Evolutionary conservation across 1,139 yeast species (phyloP), one percentile per base, ranked within the genome.

Genomic region (Candida buenavistaensis): DNA sequence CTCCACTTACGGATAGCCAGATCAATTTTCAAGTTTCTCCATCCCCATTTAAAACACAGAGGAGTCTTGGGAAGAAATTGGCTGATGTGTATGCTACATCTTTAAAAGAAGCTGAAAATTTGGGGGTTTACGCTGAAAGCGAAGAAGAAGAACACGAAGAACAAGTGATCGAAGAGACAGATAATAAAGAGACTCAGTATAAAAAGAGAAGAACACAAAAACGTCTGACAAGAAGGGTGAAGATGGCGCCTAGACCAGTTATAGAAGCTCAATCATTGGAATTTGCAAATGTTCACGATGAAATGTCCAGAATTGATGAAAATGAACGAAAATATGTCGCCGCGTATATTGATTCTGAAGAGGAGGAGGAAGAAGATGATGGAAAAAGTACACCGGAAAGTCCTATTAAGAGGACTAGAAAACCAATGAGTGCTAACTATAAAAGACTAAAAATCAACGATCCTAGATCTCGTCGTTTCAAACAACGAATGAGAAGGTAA

Each of bases 221-320:
- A 59, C 62, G 90, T 50, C 74, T 80, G 3, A 80, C 88, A 0
- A 64, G 82, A 44, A 65, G 82, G 38, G 78, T 76, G 53, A 75
- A 73, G 39, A 70, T 81, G 55, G 73, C 70, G 40, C 78, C 81
- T 1, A 50, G 68, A 8, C 51, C 54, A 12, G 38, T 30, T 5
- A 33, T 29, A 1, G 59, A 53, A 3, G 44, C 32, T 2, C 48
- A 53, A 3, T 72, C 44, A 3, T 45, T 68, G 26, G 57, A 55
- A 16, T 52, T 53, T 6, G 59, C 64, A 26, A 59, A 76, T 43
- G 52, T 77, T 6, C 79, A 72, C 33, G 55, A 62, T 12, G 66
- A 59, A 37, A 57, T 75, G 17, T 52, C 54, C 28, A 51, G 54
- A 19, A 41, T 69, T 4, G 53, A 63, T 7, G 51, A 61, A 21